A percentile compares a stretch with the other conserved stretches of the same genome.
These are phyloP conservation scores for Aspergillus ruber DNA, from an alignment of 2,329 filamentous ascomycete species.

Conservation along the genomic window DNA sequence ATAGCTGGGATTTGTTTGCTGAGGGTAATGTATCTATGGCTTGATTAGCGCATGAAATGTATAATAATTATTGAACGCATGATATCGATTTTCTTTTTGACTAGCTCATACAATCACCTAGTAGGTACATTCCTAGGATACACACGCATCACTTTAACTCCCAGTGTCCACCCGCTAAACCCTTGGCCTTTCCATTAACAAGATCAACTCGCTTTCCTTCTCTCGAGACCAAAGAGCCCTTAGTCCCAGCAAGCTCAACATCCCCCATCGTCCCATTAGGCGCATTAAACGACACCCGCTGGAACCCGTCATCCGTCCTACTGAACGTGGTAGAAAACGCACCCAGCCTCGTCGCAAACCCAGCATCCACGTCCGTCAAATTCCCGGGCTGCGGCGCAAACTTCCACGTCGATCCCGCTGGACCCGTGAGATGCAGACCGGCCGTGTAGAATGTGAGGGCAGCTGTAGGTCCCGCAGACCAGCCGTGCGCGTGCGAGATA, in stretches of 20 bases:
- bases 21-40: not conserved
- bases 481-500: constrained; percentile 46
- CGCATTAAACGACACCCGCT: constrained; percentile 3
- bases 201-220: constrained; percentile 4
- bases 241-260: constrained; percentile 5
- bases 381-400: constrained; percentile 32
- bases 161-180: constrained; percentile 7
- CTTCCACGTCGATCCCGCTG: constrained; percentile 31
- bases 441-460: constrained; percentile 39
- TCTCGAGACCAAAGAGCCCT: constrained; percentile 5
- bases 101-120: not conserved
- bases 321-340: constrained; percentile 20
- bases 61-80: not conserved
- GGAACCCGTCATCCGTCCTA: not conserved
- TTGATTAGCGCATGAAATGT: not conserved
- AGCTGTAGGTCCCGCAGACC: constrained; percentile 45
- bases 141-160: not conserved
- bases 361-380: constrained; percentile 30
- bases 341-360: constrained; percentile 32
- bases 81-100: not conserved
- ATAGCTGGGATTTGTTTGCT: not conserved
- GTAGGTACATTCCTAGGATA: not conserved
- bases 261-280: constrained; percentile 5
- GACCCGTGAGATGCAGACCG: constrained; percentile 34
- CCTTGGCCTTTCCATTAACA: constrained; percentile 4